phyloP scores from a whole-genome alignment of 441 rosid species.

The Populus trichocarpa region DNA sequence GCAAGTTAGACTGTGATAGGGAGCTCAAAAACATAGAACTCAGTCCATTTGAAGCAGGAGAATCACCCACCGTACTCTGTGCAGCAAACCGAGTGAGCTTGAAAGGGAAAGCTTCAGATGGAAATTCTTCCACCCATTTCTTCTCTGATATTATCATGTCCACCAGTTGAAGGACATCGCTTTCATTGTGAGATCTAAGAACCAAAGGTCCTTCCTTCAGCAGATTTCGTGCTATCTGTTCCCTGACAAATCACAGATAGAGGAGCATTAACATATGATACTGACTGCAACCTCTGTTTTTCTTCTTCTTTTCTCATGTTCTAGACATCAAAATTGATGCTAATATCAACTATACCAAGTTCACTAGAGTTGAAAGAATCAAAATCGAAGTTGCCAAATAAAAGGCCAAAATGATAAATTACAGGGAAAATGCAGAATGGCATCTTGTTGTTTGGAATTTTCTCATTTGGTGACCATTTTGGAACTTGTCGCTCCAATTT shows the following conservation, averaged over 20 bases:
- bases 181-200: slow-evolving; percentile 38
- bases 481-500: too few species aligned
- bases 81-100: slow-evolving; percentile 27
- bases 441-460: too few species aligned
- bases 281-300: background rate
- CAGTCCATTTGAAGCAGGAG: slow-evolving; percentile 37
- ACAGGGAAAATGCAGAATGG: too few species aligned
- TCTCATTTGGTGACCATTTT: too few species aligned
- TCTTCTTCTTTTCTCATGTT: background rate
- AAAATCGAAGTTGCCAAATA: too few species aligned
- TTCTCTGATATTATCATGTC: slow-evolving; percentile 48
- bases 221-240: slow-evolving; percentile 51
- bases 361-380: too few species aligned
- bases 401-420: too few species aligned
- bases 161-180: slow-evolving; percentile 46
- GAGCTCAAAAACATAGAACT: slow-evolving; percentile 39
- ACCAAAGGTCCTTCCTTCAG: slow-evolving; percentile 56
- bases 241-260: slow-evolving; percentile 38
- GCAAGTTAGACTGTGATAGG: slow-evolving; percentile 9
- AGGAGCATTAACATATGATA: slow-evolving; percentile 8
- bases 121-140: slow-evolving; percentile 60
- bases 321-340: background rate
- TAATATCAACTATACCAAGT: too few species aligned
- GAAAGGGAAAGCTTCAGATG: slow-evolving; percentile 47
- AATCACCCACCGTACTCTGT: slow-evolving; percentile 19